These are phyloP conservation scores for Eucalyptus regnans DNA, from an alignment of 345 rosid genomes.

Conservation along the genomic window DNA sequence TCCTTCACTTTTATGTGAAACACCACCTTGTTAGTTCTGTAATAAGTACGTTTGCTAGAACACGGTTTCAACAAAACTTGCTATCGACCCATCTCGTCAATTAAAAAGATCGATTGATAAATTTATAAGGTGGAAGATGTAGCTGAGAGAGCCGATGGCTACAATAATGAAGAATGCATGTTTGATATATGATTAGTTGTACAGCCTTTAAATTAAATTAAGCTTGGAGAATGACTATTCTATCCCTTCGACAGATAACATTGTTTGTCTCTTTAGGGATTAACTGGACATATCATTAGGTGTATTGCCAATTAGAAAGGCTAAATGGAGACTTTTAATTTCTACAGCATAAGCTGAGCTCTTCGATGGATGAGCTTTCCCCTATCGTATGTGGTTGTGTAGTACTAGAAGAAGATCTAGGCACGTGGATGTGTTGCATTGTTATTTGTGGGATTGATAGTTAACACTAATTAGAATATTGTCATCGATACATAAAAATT, in stretches of 20 bases:
- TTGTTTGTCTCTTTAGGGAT: too few relatives aligned
- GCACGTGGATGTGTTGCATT: neutral
- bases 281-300: too few relatives aligned
- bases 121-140: neutral
- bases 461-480: neutral
- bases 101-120: neutral
- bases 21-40: rapidly evolving
- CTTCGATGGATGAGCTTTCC: neutral
- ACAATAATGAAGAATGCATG: rapidly evolving
- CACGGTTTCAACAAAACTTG: rapidly evolving
- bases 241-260: too few relatives aligned
- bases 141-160: neutral
- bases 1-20: neutral
- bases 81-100: rapidly evolving
- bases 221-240: neutral
- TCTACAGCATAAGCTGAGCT: neutral
- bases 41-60: neutral
- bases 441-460: neutral
- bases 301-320: too few relatives aligned
- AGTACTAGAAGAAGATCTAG: neutral
- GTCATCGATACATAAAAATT: rapidly evolving
- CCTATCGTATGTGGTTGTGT: neutral
- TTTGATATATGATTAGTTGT: neutral
- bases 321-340: too few relatives aligned
- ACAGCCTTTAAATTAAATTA: neutral